These are phyloP conservation scores for Chenopodium album DNA, from an alignment of 148 eudicot genomes.

Conservation along the genomic window DNA sequence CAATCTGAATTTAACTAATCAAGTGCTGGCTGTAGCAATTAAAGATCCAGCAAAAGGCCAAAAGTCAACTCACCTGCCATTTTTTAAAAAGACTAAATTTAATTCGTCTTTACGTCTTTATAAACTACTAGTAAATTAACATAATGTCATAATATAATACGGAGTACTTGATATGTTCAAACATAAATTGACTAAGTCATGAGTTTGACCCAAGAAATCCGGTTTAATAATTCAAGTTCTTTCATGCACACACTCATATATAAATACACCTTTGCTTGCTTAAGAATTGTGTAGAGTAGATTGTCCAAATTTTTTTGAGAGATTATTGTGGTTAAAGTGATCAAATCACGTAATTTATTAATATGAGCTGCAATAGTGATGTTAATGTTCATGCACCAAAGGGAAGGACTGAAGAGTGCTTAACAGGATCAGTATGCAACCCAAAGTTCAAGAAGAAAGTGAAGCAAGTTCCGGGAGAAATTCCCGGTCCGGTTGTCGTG, in stretches of 20 bases:
- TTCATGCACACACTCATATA: neutral
- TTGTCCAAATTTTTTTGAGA: neutral
- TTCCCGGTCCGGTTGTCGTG: constrained; percentile 16
- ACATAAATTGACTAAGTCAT: neutral
- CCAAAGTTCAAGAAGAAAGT: constrained; percentile 5
- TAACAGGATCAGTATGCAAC: neutral
- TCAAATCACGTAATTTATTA: neutral
- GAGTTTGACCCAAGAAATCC: neutral
- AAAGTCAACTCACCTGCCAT: neutral
- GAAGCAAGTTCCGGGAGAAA: neutral
- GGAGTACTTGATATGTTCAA: neutral
- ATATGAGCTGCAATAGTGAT: neutral
- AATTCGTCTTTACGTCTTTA: neutral
- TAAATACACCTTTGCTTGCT: neutral
- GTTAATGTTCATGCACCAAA: neutral
- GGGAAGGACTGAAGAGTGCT: neutral
- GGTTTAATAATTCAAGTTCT: neutral
- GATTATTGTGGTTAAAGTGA: neutral
- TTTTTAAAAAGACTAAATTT: neutral
- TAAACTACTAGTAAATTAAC: too few species aligned
- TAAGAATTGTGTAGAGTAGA: neutral
- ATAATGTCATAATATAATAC: too few species aligned
- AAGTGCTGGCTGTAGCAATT: neutral
- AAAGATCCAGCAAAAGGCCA: neutral
- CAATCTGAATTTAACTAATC: neutral